Evolutionary conservation across 139 green algal genomes (phyloP).

Genomic region (Haematococcus lacustris): DNA sequence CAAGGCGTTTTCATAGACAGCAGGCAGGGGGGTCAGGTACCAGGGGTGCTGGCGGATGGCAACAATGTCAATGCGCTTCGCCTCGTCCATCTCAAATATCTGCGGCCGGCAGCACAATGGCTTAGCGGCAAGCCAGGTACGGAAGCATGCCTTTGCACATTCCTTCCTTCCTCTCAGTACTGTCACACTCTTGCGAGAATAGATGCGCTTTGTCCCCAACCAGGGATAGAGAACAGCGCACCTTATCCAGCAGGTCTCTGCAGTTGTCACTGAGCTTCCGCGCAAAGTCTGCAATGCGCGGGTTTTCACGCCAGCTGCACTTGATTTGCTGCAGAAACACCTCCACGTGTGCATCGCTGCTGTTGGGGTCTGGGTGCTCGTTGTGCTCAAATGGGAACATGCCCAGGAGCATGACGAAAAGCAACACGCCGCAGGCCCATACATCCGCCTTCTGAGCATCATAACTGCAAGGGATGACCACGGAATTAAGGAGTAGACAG

Average conservation of each 20-base stretch:
- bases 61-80: slow-evolving; percentile 63
- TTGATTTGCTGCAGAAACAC: slow-evolving; percentile 52
- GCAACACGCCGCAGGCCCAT: slow-evolving; percentile 51
- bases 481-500: too few species aligned
- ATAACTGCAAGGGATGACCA: too few species aligned
- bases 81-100: slow-evolving; percentile 38
- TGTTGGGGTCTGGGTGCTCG: slow-evolving; percentile 42
- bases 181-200: too few species aligned
- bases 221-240: too few species aligned
- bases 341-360: slow-evolving; percentile 27
- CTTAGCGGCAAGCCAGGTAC: too few species aligned
- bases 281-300: slow-evolving; percentile 19
- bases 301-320: slow-evolving; percentile 38
- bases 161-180: too few species aligned
- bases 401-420: slow-evolving; percentile 59
- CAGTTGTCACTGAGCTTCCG: slow-evolving; percentile 20
- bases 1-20: slow-evolving; percentile 10
- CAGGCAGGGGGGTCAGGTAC: slow-evolving; percentile 75
- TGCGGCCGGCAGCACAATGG: too few species aligned
- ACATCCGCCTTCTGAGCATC: slow-evolving; percentile 33
- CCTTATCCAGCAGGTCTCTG: slow-evolving; percentile 35
- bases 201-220: too few species aligned
- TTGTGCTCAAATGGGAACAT: slow-evolving; percentile 54
- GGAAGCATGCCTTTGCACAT: too few species aligned
- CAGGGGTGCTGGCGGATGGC: slow-evolving; percentile 82